Evolutionary conservation across 371 early-diverging fungal genomes (phyloP).

Genomic region (Apophysomyces sp.): DNA sequence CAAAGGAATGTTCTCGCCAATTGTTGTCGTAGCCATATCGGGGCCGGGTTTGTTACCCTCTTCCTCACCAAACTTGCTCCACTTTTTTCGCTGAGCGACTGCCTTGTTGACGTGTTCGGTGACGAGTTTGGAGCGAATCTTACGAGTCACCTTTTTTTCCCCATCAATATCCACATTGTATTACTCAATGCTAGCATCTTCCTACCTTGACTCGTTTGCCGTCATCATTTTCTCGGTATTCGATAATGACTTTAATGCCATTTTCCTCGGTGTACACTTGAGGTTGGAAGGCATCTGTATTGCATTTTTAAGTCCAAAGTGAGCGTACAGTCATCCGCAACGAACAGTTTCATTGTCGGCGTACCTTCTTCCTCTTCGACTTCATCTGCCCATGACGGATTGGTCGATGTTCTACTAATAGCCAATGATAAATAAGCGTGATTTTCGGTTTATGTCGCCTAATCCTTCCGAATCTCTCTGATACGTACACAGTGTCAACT

Average conservation of each 20-base stretch:
- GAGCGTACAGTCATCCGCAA: not conserved
- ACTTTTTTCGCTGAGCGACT: slow-evolving; percentile 88
- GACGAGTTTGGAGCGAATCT: slow-evolving; percentile 77
- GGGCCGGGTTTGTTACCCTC: slow-evolving; percentile 77
- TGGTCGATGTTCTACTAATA: slow-evolving; percentile 10
- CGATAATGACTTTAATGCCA: slow-evolving; percentile 81
- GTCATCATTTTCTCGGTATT: slow-evolving; percentile 81
- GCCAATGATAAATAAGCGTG: not conserved
- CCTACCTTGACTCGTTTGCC: slow-evolving; percentile 86
- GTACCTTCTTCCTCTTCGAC: slow-evolving; percentile 66
- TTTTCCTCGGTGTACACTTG: slow-evolving; percentile 73
- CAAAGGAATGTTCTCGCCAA: slow-evolving; percentile 87
- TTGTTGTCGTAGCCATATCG: slow-evolving; percentile 84
- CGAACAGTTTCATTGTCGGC: not conserved
- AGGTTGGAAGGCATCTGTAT: slow-evolving; percentile 48
- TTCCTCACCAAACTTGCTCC: slow-evolving; percentile 84
- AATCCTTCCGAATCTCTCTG: not conserved
- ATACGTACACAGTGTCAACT: slow-evolving; percentile 29
- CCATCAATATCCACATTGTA: too few relatives aligned
- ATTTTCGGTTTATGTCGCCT: not conserved
- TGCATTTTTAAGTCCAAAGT: not conserved
- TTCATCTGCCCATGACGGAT: slow-evolving; percentile 71
- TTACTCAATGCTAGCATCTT: not conserved
- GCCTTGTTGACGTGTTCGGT: slow-evolving; percentile 85
- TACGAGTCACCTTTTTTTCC: slow-evolving; percentile 70